Evolutionary conservation across 2,329 filamentous ascomycete species (phyloP).

Genomic region (Pezicula neosporulosa): DNA sequence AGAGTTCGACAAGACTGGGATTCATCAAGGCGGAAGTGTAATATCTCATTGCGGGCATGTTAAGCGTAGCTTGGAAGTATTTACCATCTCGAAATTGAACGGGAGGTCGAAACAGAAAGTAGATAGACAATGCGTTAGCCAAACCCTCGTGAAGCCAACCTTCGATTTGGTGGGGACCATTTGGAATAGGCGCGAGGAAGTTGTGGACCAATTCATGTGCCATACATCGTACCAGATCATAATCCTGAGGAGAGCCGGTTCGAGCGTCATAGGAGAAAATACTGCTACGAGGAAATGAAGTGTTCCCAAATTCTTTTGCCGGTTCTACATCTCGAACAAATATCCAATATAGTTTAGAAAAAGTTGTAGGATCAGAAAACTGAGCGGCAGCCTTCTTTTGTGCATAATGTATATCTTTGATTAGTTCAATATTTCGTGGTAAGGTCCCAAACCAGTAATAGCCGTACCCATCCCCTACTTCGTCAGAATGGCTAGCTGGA

Average conservation of each 20-base stretch:
- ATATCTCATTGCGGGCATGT: slow-evolving; percentile 17
- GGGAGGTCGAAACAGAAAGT: slow-evolving; percentile 18
- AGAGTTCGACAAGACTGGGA: slow-evolving; percentile 4
- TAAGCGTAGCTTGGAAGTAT: slow-evolving; percentile 20
- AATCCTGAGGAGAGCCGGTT: slow-evolving; percentile 14
- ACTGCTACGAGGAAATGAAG: slow-evolving; percentile 13
- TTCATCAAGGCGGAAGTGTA: slow-evolving; percentile 18
- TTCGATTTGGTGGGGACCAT: slow-evolving; percentile 4
- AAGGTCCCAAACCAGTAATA: slow-evolving; percentile 24
- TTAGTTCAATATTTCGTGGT: slow-evolving; percentile 17
- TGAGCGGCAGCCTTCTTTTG: slow-evolving; percentile 14
- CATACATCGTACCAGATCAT: slow-evolving; percentile 18
- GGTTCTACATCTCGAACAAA: slow-evolving; percentile 13
- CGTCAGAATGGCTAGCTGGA: neutral
- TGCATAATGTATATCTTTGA: slow-evolving; percentile 16
- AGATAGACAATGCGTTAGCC: slow-evolving; percentile 15
- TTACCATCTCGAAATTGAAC: slow-evolving; percentile 12
- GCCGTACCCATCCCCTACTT: slow-evolving; percentile 6
- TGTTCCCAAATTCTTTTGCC: slow-evolving; percentile 7
- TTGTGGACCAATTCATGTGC: slow-evolving; percentile 15
- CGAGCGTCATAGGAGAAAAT: slow-evolving; percentile 20
- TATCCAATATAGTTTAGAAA: slow-evolving; percentile 13
- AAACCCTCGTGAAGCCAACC: slow-evolving; percentile 20
- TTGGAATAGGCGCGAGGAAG: slow-evolving; percentile 11
- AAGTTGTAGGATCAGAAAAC: slow-evolving; percentile 11